Conservation (phyloP, 352 stramenopile species). For the Elongisporangium senticosum region DNA sequence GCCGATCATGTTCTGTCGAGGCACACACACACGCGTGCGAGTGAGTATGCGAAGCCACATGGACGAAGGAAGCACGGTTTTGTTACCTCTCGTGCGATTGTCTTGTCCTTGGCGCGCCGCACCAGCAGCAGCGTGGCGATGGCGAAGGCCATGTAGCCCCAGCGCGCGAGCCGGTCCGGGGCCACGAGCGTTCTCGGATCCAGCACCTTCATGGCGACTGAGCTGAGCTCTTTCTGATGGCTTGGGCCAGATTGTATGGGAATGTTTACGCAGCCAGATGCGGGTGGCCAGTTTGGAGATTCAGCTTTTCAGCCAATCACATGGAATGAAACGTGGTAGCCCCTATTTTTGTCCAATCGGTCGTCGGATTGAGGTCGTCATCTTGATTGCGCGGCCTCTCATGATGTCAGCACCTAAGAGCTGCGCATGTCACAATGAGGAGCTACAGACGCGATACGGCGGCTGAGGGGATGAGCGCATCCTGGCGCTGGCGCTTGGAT, state of each 20-base stretch:
- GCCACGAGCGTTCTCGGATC: conserved; percentile 8
- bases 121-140: conserved; percentile 32
- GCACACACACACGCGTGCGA: not conserved
- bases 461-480: not conserved
- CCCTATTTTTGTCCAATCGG: not conserved
- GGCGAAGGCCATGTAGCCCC: conserved; percentile 34
- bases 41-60: too few species aligned
- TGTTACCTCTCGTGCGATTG: conserved; percentile 30
- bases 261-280: not conserved
- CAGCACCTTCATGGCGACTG: conserved; percentile 21
- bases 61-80: not conserved
- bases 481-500: conserved; percentile 20
- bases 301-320: not conserved
- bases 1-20: conserved; percentile 32
- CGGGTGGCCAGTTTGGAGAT: not conserved
- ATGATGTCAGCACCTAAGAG: not conserved
- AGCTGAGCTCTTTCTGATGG: conserved; percentile 1
- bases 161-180: conserved; percentile 28
- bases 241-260: not conserved
- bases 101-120: conserved; percentile 33
- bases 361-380: not conserved
- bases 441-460: not conserved
- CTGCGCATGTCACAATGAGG: not conserved
- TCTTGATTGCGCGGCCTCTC: not conserved
- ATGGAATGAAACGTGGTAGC: not conserved